These are phyloP conservation scores for Eragrostis curvula DNA, from an alignment of 176 grass and related monocot species.

Conservation along the genomic window DNA sequence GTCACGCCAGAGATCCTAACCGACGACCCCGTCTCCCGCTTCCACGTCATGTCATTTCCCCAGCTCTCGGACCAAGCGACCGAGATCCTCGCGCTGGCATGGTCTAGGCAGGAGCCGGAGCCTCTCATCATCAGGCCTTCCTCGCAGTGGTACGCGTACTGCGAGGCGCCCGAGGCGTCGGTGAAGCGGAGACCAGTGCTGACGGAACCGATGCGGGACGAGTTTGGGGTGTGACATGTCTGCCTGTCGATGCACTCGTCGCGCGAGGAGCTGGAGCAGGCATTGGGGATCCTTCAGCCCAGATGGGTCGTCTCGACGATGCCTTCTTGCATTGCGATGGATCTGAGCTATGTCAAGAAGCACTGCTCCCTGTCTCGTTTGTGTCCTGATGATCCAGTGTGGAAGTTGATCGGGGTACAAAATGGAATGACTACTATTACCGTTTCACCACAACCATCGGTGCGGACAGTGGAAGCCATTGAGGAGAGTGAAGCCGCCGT, in stretches of 20 bases:
- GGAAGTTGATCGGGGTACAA: conserved; percentile 59
- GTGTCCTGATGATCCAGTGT: conserved; percentile 52
- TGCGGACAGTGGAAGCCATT: no score
- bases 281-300: conserved; percentile 56
- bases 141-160: no score
- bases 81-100: conserved; percentile 48
- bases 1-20: no score
- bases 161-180: no score
- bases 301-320: no score
- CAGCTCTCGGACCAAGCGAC: conserved; percentile 45
- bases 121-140: no score
- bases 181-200: no score
- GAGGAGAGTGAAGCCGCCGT: no score
- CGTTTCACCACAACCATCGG: no score
- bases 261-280: conserved; percentile 61
- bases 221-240: conserved; percentile 67
- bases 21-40: conserved; percentile 43
- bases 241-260: conserved; percentile 78
- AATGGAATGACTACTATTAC: neutral
- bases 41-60: conserved; percentile 64
- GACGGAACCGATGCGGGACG: no score
- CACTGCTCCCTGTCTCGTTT: conserved; percentile 64
- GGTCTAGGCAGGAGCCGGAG: no score
- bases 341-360: conserved; percentile 72
- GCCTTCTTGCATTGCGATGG: conserved; percentile 62